These are phyloP conservation scores for Ascochyta viciae-villosae DNA, from an alignment of 2,329 filamentous ascomycete genomes.

Conservation along the genomic window DNA sequence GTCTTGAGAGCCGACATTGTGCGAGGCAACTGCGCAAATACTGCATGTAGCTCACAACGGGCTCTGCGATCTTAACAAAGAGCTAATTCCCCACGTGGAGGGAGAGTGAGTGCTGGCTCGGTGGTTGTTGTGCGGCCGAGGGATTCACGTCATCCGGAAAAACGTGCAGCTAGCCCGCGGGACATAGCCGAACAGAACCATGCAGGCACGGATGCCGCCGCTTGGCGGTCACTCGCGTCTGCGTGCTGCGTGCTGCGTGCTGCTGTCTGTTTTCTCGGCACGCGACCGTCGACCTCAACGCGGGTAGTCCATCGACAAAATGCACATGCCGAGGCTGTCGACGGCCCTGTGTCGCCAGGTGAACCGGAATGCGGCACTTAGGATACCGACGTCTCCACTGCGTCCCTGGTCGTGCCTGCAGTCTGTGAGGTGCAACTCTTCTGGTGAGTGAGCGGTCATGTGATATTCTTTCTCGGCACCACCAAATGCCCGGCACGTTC, in stretches of 20 bases:
- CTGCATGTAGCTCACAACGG: slow-evolving; percentile 39
- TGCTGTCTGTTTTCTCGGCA: slow-evolving; percentile 18
- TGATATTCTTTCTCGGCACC: slow-evolving; percentile 26
- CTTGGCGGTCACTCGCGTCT: slow-evolving; percentile 32
- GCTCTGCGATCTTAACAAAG: slow-evolving; percentile 16
- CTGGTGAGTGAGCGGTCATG: slow-evolving; percentile 43
- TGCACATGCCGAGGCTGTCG: slow-evolving; percentile 35
- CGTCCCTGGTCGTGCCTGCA: slow-evolving; percentile 24
- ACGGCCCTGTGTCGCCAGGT: slow-evolving; percentile 34
- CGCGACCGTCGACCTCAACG: slow-evolving; percentile 21
- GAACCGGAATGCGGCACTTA: slow-evolving; percentile 5
- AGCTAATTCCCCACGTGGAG: slow-evolving; percentile 6
- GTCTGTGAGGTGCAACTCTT: slow-evolving; percentile 39
- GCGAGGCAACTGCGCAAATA: slow-evolving; percentile 18
- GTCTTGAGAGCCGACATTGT: slow-evolving; percentile 52
- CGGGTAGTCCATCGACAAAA: slow-evolving; percentile 17
- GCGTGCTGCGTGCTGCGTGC: slow-evolving; percentile 1
- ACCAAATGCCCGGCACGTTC: neutral
- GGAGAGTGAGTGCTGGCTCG: slow-evolving; percentile 17
- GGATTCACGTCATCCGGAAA: slow-evolving; percentile 37
- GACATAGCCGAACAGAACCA: slow-evolving; percentile 22
- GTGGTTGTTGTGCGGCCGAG: slow-evolving; percentile 35
- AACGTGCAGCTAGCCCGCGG: slow-evolving; percentile 22
- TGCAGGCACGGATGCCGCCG: slow-evolving; percentile 12
- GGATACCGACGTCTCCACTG: slow-evolving; percentile 16